Evolutionary conservation across 129 eudicot species (phyloP).

Genomic region (Daucus carota): DH1_v3.0 NC_030382.2:55527001-55527500

Average conservation of each 20-base stretch:
- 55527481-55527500: neutral
- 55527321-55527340: neutral
- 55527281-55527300: constrained; percentile 69
- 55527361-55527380: constrained; percentile 73
- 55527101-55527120: constrained; percentile 21
- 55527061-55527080: constrained; percentile 50
- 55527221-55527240: constrained; percentile 23
- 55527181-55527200: constrained; percentile 25
- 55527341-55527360: neutral
- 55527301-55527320: constrained; percentile 4
- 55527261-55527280: constrained; percentile 36
- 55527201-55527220: constrained; percentile 24
- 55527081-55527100: constrained; percentile 32
- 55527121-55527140: constrained; percentile 28
- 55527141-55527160: constrained; percentile 40
- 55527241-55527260: constrained; percentile 40
- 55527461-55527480: neutral
- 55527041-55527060: constrained; percentile 23
- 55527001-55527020: constrained; percentile 18
- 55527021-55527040: constrained; percentile 18
- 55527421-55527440: constrained; percentile 88
- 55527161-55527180: constrained; percentile 30
- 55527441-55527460: constrained; percentile 43
- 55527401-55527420: constrained; percentile 97
- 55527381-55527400: constrained; percentile 98